Base-by-base conservation (phyloP, 139 green algal species). In the Chlorella sp. region DNA sequence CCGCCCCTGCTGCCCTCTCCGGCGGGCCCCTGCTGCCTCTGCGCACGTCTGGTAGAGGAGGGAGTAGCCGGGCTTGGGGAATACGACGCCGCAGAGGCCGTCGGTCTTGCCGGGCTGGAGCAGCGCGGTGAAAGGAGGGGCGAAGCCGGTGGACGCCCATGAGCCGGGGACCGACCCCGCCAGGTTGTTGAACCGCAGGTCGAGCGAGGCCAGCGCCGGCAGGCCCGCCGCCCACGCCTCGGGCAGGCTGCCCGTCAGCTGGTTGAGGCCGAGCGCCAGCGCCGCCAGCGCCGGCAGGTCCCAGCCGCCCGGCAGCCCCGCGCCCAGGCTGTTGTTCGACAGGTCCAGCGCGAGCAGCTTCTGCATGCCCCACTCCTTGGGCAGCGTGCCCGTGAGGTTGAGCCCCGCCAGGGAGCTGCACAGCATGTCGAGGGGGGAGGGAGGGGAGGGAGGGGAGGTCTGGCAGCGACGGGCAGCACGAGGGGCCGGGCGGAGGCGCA, bases 161-260 rank as follows among this genome's bases (percentile, higher is more conserved):
- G 61, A 25, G 0, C 60, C 38, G 21, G 72, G 72, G 60, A 78
- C 12, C 40, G 72, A 72, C 60, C 60, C 72, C 29, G 40, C 33
- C 35, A 78, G 61, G n/a, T 41, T 42, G 72, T 78, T 78, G 35
- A 35, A 45, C 60, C 53, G 45, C 60, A 78, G 46, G n/a, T 25
- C 17, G 25, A 65, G 45, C 35, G 64, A 31, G 15, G 21, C 36
- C 46, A 78, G 61, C 35, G 14, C 8, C 0, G 72, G 72, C 27
- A 78, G 53, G 27, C 48, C 48, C 11, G 31, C 14, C 14, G 41
- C 33, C 72, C 72, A 78, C 35, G 15, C 41, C 8, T 45, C 9
- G 19, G 72, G 61, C 25, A 77, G 60, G 11, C 23, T 38, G 8
- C 72, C 60, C 3, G 38, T 77, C 46, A 77, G 33, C 43, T 71